Percentiles rank a stretch among this genome's conserved stretches.
Conservation (phyloP, 164 flowering plant species). For the Saururus chinensis region DNA sequence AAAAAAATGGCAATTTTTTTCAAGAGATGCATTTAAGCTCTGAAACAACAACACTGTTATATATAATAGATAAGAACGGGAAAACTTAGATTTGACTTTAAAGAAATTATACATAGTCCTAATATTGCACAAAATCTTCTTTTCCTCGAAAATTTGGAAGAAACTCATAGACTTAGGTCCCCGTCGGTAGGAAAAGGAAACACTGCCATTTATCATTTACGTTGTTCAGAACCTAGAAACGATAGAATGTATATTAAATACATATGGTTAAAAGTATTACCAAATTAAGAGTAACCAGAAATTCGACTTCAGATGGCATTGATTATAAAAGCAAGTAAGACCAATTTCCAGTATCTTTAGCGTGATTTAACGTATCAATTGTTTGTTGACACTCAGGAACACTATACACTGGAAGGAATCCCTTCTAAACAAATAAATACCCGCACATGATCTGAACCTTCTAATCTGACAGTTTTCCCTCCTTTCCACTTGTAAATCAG, state of each 20-base stretch:
- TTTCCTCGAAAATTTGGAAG: slow-evolving; percentile 3
- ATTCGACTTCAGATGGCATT: neutral
- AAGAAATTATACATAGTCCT: no score
- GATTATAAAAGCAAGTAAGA: no score
- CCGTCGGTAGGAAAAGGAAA: slow-evolving; percentile 20
- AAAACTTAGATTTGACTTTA: no score
- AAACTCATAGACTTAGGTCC: slow-evolving; percentile 89
- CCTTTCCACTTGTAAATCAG: slow-evolving; percentile 65
- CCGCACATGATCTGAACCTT: slow-evolving; percentile 98
- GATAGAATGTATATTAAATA: neutral
- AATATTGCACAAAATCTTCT: neutral
- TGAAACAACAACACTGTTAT: no score
- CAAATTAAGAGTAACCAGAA: neutral
- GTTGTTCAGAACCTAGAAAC: neutral
- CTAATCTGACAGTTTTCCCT: slow-evolving; percentile 52
- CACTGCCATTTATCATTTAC: neutral
- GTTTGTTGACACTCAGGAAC: slow-evolving; percentile 95
- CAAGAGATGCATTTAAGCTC: no score
- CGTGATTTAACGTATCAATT: slow-evolving; percentile 25
- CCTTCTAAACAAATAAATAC: slow-evolving; percentile 53
- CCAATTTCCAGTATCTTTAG: neutral
- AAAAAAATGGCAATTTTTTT: no score
- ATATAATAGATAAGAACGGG: no score
- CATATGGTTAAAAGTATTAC: neutral
- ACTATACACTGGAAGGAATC: slow-evolving; percentile 46